A percentile compares a stretch with the other conserved stretches of the same genome.
phyloP scores from a whole-genome alignment of 2,329 filamentous ascomycete genomes.

The Didymellaceae sp. region DNA sequence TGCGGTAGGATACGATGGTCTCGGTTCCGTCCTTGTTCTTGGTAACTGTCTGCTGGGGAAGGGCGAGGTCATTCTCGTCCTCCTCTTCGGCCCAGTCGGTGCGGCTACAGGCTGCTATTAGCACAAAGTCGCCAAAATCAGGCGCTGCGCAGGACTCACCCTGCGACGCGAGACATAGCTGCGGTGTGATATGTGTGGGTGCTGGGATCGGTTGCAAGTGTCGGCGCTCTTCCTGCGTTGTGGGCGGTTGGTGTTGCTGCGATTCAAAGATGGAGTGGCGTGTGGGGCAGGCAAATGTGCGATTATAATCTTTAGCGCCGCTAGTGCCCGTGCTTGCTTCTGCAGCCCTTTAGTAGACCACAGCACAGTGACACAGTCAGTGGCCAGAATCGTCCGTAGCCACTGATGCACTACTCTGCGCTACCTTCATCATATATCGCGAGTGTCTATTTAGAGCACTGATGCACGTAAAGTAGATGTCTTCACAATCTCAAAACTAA shows the following conservation, averaged over 20 bases:
- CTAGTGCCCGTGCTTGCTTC: constrained; percentile 8
- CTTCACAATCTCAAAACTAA: no score
- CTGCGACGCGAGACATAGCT: constrained; percentile 49
- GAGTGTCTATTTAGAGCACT: no score
- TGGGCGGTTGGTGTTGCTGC: constrained; percentile 11
- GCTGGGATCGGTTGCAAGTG: background rate
- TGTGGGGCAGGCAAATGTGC: constrained; percentile 24
- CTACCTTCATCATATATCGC: no score
- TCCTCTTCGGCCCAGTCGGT: constrained; percentile 92
- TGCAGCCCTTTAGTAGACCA: background rate
- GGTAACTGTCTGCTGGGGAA: constrained; percentile 86
- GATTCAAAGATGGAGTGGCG: constrained; percentile 28
- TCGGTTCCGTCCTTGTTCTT: constrained; percentile 99
- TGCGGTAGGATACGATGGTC: constrained; percentile 87
- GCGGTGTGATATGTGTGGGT: constrained; percentile 19
- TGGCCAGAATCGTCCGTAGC: no score
- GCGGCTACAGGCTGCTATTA: constrained; percentile 51
- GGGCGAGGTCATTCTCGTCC: constrained; percentile 86
- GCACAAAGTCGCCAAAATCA: background rate
- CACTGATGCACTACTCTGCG: no score
- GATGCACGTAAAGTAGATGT: no score
- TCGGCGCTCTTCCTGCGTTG: constrained; percentile 11
- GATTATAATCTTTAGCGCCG: constrained; percentile 17
- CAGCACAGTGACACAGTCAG: background rate
- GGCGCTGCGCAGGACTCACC: constrained; percentile 28